Percentiles rank a stretch among this genome's conserved stretches.
Evolutionary conservation across 805 yeast genomes (phyloP).

Genomic region (Wickerhamiella musiphila): DNA sequence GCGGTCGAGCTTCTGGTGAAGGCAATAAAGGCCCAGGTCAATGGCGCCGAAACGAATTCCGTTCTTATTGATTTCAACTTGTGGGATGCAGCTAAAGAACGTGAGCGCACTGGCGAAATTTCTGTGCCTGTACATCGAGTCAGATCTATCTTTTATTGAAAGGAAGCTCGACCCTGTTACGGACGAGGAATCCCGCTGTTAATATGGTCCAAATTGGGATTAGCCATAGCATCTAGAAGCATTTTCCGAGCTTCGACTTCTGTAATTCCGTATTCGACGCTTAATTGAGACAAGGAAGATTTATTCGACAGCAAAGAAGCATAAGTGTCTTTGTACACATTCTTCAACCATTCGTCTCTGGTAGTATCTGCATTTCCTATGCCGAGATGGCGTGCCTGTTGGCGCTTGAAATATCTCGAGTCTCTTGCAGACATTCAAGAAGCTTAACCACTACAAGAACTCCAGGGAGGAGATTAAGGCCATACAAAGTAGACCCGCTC

Average conservation of each 20-base stretch:
- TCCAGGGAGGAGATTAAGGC: too few relatives aligned
- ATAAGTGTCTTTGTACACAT: conserved; percentile 9
- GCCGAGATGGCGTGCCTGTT: conserved; percentile 6
- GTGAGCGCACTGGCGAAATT: conserved; percentile 17
- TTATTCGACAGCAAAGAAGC: conserved; percentile 9
- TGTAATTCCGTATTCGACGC: conserved; percentile 8
- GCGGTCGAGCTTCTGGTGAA: conserved; percentile 24
- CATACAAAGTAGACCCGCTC: too few relatives aligned
- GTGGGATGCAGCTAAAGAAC: conserved; percentile 29
- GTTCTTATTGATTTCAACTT: conserved; percentile 27
- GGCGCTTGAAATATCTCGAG: conserved; percentile 6
- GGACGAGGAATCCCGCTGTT: background rate
- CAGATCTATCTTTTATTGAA: conserved; percentile 22
- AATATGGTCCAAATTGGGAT: background rate
- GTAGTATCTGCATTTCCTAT: conserved; percentile 11
- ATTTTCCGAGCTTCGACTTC: conserved; percentile 4
- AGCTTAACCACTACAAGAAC: too few relatives aligned
- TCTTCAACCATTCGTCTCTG: conserved; percentile 7
- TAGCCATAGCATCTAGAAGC: conserved; percentile 11
- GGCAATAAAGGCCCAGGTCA: conserved; percentile 13
- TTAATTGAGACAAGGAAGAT: conserved; percentile 9
- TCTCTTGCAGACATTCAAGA: background rate
- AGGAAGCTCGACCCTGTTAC: background rate
- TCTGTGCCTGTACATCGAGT: conserved; percentile 26
- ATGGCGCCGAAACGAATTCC: conserved; percentile 19